Evolutionary conservation across 1,139 yeast species (phyloP).

Genomic region (Saccharomyces hybrid): DNA sequence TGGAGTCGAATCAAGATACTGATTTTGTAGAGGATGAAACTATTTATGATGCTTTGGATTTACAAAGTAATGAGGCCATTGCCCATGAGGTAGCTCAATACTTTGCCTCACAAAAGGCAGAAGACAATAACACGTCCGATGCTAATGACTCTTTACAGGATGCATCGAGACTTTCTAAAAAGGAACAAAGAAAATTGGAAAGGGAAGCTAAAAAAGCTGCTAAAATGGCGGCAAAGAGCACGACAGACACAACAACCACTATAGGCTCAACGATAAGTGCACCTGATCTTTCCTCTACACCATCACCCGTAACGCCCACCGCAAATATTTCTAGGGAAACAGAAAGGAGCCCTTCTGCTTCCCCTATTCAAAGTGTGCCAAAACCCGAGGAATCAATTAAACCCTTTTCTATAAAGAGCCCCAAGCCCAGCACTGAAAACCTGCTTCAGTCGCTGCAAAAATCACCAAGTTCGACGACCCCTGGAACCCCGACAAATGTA

Average conservation of each 20-base stretch:
- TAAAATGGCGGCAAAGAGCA: conserved; percentile 25
- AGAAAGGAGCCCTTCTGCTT: conserved; percentile 1
- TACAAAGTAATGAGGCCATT: conserved; percentile 48
- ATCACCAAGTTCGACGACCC: conserved; percentile 2
- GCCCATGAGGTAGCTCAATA: conserved; percentile 41
- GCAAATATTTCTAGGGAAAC: conserved; percentile 6
- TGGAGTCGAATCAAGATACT: conserved; percentile 63
- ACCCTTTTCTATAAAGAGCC: conserved; percentile 7
- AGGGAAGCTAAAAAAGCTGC: conserved; percentile 33
- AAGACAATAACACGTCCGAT: conserved; percentile 18
- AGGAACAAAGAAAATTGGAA: conserved; percentile 30
- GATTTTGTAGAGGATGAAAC: conserved; percentile 74
- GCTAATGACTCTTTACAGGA: conserved; percentile 7
- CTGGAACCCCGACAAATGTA: conserved; percentile 11
- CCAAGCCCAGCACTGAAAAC: conserved; percentile 7
- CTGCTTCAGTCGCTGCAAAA: conserved; percentile 6
- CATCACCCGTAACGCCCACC: conserved; percentile 8
- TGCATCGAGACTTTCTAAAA: conserved; percentile 26
- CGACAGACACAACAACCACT: conserved; percentile 13
- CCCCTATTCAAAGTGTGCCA: background rate
- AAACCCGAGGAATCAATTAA: background rate
- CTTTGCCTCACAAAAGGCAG: conserved; percentile 32
- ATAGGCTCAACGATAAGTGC: conserved; percentile 3
- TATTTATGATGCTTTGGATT: conserved; percentile 58
- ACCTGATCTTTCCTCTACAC: background rate